phyloP scores from a whole-genome alignment of 179 eudicot species.

The Spinacia oleracea region DNA sequence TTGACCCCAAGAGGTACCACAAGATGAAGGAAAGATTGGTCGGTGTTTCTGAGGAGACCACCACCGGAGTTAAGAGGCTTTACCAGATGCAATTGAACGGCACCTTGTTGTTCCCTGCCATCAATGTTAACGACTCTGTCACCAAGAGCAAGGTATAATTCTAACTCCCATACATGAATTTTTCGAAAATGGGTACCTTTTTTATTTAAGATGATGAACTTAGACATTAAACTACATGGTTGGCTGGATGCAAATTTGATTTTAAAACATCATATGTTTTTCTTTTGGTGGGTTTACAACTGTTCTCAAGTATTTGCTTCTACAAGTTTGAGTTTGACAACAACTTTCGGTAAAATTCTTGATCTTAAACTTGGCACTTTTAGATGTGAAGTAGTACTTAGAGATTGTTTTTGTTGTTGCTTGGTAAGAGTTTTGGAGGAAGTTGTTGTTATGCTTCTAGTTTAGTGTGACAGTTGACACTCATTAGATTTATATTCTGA shows the following conservation, averaged over 20 bases:
- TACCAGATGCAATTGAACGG: constrained; percentile 50
- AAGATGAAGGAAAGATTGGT: constrained; percentile 52
- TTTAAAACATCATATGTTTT: no score
- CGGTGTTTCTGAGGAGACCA: constrained; percentile 57
- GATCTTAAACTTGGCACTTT: no score
- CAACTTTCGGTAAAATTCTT: no score
- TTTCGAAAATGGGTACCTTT: neutral
- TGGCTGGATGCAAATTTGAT: no score
- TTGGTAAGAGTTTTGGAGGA: neutral
- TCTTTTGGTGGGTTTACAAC: no score
- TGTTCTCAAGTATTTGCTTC: no score
- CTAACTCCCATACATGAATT: no score
- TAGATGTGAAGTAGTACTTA: neutral
- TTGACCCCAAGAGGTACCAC: constrained; percentile 54
- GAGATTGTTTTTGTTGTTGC: neutral
- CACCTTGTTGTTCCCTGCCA: constrained; percentile 53
- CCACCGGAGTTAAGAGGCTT: constrained; percentile 61
- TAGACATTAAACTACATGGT: neutral
- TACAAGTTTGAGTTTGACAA: no score
- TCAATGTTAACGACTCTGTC: constrained; percentile 57
- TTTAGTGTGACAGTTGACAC: neutral
- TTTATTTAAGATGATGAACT: neutral
- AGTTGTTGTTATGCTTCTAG: neutral
- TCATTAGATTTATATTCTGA: neutral
- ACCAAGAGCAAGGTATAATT: constrained; percentile 53